A percentile compares a stretch with the other conserved stretches of the same genome.
These are phyloP conservation scores for Bassia scoparia DNA, from an alignment of 148 eudicot species.

Conservation along the genomic window DNA sequence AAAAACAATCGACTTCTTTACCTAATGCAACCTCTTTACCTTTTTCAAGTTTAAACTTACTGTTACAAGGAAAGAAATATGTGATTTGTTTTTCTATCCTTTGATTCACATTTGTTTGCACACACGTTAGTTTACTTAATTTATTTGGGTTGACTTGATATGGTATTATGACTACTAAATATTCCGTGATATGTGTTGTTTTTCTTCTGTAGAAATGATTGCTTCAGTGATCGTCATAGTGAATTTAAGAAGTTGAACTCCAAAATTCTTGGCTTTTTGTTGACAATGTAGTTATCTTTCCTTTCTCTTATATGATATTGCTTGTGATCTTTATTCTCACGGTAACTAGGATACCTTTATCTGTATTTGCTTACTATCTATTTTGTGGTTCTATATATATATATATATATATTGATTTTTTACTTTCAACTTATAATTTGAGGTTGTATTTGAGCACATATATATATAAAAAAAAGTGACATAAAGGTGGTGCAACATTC, in stretches of 20 bases:
- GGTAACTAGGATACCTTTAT: background rate
- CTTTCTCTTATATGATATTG: background rate
- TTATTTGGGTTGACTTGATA: background rate
- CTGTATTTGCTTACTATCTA: background rate
- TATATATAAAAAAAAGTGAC: too few relatives aligned
- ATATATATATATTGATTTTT: too few relatives aligned
- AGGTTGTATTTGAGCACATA: too few relatives aligned
- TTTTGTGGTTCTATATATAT: background rate
- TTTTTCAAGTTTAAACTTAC: slow-evolving; percentile 88
- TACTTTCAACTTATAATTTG: background rate
- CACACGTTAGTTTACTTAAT: slow-evolving; percentile 59
- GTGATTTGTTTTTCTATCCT: slow-evolving; percentile 98
- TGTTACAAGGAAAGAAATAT: slow-evolving; percentile 88
- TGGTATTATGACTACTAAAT: background rate
- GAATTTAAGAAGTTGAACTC: slow-evolving; percentile 93
- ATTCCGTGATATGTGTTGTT: slow-evolving; percentile 11
- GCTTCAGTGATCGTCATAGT: slow-evolving; percentile 92
- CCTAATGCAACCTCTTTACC: background rate
- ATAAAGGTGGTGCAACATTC: too few relatives aligned
- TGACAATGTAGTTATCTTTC: slow-evolving; percentile 69
- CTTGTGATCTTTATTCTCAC: too few relatives aligned
- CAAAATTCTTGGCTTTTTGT: slow-evolving; percentile 77
- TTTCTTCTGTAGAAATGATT: slow-evolving; percentile 64
- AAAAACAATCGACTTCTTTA: background rate
- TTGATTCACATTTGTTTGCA: slow-evolving; percentile 97